These are phyloP conservation scores for Fusarium nisikadoi DNA, from an alignment of 2,329 filamentous ascomycete species.

Conservation along the genomic window DNA sequence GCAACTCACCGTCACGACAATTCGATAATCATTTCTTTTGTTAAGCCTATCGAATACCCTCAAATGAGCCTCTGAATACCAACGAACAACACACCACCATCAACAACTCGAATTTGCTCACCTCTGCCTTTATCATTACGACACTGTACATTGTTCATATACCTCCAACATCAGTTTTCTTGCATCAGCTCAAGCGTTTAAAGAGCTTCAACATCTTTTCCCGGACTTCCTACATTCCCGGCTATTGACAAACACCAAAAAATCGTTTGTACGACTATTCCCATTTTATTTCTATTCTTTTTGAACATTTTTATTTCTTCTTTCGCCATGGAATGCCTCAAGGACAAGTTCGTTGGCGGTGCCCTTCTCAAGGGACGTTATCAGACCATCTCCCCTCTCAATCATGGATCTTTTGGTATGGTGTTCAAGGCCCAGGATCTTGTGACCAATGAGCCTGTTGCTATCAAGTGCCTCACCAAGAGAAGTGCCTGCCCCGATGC, in stretches of 20 bases:
- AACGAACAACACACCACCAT: slow-evolving; percentile 45
- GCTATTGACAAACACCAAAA: slow-evolving; percentile 39
- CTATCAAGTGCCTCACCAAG: slow-evolving; percentile 97
- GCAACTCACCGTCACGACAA: slow-evolving; percentile 46
- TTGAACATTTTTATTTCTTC: slow-evolving; percentile 24
- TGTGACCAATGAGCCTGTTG: slow-evolving; percentile 80
- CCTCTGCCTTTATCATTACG: slow-evolving; percentile 40
- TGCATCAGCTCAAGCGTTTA: slow-evolving; percentile 31
- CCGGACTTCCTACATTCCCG: slow-evolving; percentile 22
- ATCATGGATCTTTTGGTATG: slow-evolving; percentile 99
- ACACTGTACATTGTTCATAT: slow-evolving; percentile 50
- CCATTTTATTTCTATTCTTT: slow-evolving; percentile 30
- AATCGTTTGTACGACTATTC: slow-evolving; percentile 47
- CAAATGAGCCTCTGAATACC: slow-evolving; percentile 57
- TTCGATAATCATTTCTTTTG: slow-evolving; percentile 53
- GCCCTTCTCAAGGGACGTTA: slow-evolving; percentile 89
- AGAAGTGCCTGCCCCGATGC: slow-evolving; percentile 69
- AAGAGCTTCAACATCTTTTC: slow-evolving; percentile 22
- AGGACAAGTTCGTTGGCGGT: slow-evolving; percentile 81
- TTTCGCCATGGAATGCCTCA: slow-evolving; percentile 80
- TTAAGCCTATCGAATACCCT: slow-evolving; percentile 48
- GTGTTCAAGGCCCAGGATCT: slow-evolving; percentile 92
- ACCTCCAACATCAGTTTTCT: slow-evolving; percentile 33
- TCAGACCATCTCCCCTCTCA: slow-evolving; percentile 90
- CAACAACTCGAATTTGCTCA: slow-evolving; percentile 39